A percentile compares a stretch with the other conserved stretches of the same genome.
Evolutionary conservation across 1,284 basidiomycete species (phyloP).

Genomic region (Apiotrichum sp.): DNA sequence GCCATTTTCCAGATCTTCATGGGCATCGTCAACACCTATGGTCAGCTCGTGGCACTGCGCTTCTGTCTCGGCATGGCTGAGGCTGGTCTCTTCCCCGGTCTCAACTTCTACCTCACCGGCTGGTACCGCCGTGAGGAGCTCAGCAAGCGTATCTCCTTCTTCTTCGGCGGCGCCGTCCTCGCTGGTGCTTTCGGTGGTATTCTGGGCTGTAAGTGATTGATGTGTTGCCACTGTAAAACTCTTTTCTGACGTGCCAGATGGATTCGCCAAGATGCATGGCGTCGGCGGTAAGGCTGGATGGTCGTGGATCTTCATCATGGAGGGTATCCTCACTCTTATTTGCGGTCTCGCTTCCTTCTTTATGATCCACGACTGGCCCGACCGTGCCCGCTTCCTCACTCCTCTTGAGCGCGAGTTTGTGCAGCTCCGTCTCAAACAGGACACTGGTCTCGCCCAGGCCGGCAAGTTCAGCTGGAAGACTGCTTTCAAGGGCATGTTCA

Average conservation of each 20-base stretch:
- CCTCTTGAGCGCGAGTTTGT: conserved; percentile 44
- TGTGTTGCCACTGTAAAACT: no score
- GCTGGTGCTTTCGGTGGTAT: conserved; percentile 48
- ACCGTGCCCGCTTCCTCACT: conserved; percentile 46
- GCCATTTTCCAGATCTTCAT: conserved; percentile 42
- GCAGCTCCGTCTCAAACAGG: conserved; percentile 41
- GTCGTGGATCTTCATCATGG: conserved; percentile 35
- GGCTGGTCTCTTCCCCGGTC: conserved; percentile 43
- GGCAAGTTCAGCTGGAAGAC: conserved; percentile 33
- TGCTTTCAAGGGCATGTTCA: conserved; percentile 26
- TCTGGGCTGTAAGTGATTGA: conserved; percentile 28
- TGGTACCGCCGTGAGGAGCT: conserved; percentile 48
- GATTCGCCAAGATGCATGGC: conserved; percentile 22
- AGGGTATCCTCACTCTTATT: conserved; percentile 45
- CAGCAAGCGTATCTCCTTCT: conserved; percentile 46
- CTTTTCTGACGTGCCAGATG: neutral
- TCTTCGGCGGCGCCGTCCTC: conserved; percentile 50
- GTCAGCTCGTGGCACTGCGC: conserved; percentile 44
- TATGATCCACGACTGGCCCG: conserved; percentile 49
- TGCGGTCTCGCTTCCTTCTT: conserved; percentile 40
- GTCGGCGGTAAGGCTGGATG: conserved; percentile 48
- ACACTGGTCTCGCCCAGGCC: conserved; percentile 41
- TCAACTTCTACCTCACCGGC: conserved; percentile 47
- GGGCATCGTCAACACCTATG: conserved; percentile 47
- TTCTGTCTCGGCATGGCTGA: conserved; percentile 46